Evolutionary conservation across 306 rosid species (phyloP), one percentile per base, ranked within the genome.

Genomic region (Ormosia emarginata): DNA sequence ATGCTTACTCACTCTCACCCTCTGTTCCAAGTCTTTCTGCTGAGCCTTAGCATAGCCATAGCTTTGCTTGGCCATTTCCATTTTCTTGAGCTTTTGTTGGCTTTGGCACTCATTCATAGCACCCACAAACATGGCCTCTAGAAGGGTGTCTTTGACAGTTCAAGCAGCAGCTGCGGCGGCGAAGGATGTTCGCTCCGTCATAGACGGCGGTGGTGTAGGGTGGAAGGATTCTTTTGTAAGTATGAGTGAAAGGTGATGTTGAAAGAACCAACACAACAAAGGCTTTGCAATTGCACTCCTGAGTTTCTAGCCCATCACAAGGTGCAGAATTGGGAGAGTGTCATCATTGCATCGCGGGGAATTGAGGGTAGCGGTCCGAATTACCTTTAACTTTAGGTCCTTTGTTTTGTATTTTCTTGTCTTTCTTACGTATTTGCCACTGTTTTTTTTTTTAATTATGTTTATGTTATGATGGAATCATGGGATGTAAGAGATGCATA

Each of bases 291-390:
- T 90, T 90, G 68, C 86, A 82, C 97, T 94, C 94, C 93, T 65
- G 85, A 86, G 84, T 71, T 78, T 94, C 94, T 94, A 77, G 67
- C 88, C 68, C 63, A 36, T 50, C 67, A 43, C 12, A 8, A 53
- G 36, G 79, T 71, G 91, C 82, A 83, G 92, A 92, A 77, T 84
- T 69, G 92, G 97, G 92, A 92, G 92, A 90, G 91, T 87, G 90
- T 80, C 32, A 89, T 88, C 84, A 75, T 93, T 95, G 99, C 99
- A 90, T 81, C 47, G 98, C 94, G 98, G 99, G 99, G 99, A 93
- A 95, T 95, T 87, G 97, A 95, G 99, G 98, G 93, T 90, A 90
- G 90, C 95, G 99, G 99, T 95, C 99, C 99, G 99, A 95, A 81
- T 87, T 86, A 85, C 82, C 89, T 82, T 80, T 80, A 66, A 82